A percentile compares a stretch with the other conserved stretches of the same genome.
Conservation (phyloP, 2,329 filamentous ascomycete genomes). For the Alternaria rosae region DNA sequence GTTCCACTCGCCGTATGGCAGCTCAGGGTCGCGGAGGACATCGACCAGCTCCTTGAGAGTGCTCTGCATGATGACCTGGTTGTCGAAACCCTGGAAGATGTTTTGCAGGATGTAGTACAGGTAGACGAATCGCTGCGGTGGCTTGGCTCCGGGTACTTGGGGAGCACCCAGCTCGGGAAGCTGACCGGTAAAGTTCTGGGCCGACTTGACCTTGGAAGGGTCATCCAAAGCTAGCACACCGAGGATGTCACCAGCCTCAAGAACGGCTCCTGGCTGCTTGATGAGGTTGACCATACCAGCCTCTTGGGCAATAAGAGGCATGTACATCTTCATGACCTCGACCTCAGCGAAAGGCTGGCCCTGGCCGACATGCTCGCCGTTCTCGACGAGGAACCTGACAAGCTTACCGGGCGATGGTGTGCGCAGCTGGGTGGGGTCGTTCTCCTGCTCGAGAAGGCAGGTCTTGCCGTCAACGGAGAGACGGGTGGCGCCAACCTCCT, state of each 20-base stretch:
- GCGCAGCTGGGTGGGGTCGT: slow-evolving; percentile 95
- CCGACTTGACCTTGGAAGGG: slow-evolving; percentile 94
- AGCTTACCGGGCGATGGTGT: slow-evolving; percentile 96
- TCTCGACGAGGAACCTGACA: slow-evolving; percentile 96
- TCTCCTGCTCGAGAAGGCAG: slow-evolving; percentile 96
- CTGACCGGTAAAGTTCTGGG: slow-evolving; percentile 89
- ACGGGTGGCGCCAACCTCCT: slow-evolving; percentile 94
- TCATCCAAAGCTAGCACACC: slow-evolving; percentile 96
- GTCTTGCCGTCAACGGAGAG: slow-evolving; percentile 98
- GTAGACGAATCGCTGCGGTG: slow-evolving; percentile 83
- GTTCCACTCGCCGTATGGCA: slow-evolving; percentile 96
- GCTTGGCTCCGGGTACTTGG: slow-evolving; percentile 87
- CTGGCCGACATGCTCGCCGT: slow-evolving; percentile 89
- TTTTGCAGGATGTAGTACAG: slow-evolving; percentile 81
- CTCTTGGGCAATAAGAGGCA: slow-evolving; percentile 94
- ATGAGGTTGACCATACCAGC: slow-evolving; percentile 97
- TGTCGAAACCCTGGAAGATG: slow-evolving; percentile 93
- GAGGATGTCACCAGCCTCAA: slow-evolving; percentile 98
- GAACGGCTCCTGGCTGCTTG: slow-evolving; percentile 97
- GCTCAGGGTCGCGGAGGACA: slow-evolving; percentile 85
- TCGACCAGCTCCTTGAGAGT: slow-evolving; percentile 89
- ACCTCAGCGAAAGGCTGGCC: slow-evolving; percentile 96
- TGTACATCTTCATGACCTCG: slow-evolving; percentile 99
- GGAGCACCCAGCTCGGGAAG: slow-evolving; percentile 87
- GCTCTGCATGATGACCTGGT: slow-evolving; percentile 91